A percentile compares a stretch with the other conserved stretches of the same genome.
phyloP scores from a whole-genome alignment of 768 basidiomycete genomes.

The Mycena chlorophos region DNA sequence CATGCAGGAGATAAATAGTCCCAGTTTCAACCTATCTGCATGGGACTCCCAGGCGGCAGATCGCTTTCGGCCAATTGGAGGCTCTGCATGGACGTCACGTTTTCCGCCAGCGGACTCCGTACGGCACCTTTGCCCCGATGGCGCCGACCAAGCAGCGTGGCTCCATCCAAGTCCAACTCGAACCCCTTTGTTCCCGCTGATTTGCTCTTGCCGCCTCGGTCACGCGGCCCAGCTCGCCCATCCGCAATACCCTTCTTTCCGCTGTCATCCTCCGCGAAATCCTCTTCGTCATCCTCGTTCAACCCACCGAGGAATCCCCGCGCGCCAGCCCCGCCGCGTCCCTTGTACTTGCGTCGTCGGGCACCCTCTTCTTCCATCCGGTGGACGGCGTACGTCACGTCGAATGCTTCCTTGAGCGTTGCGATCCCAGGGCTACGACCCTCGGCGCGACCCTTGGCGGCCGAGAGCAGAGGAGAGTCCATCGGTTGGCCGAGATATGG shows the following conservation, averaged over 20 bases:
- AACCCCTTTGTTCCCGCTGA: slow-evolving; percentile 44
- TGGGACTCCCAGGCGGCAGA: slow-evolving; percentile 26
- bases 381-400: slow-evolving; percentile 98
- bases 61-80: slow-evolving; percentile 24
- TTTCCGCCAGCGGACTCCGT: slow-evolving; percentile 37
- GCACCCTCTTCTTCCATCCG: slow-evolving; percentile 99
- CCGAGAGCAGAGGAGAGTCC: slow-evolving; percentile 89
- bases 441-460: slow-evolving; percentile 70
- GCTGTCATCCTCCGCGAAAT: slow-evolving; percentile 46
- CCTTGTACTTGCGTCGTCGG: slow-evolving; percentile 77
- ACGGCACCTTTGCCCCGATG: slow-evolving; percentile 42
- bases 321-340: slow-evolving; percentile 72
- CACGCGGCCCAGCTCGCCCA: slow-evolving; percentile 36
- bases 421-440: slow-evolving; percentile 91
- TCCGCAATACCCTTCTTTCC: slow-evolving; percentile 36
- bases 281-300: slow-evolving; percentile 91
- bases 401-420: slow-evolving; percentile 95
- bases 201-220: slow-evolving; percentile 14
- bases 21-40: slow-evolving; percentile 23
- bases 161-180: slow-evolving; percentile 83
- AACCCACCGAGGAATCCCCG: slow-evolving; percentile 80
- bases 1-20: background rate
- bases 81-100: slow-evolving; percentile 29
- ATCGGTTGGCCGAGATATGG: slow-evolving; percentile 57
- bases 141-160: slow-evolving; percentile 81